Conservation (phyloP, 768 basidiomycete genomes). For the Leccinum longicurvipes region DNA sequence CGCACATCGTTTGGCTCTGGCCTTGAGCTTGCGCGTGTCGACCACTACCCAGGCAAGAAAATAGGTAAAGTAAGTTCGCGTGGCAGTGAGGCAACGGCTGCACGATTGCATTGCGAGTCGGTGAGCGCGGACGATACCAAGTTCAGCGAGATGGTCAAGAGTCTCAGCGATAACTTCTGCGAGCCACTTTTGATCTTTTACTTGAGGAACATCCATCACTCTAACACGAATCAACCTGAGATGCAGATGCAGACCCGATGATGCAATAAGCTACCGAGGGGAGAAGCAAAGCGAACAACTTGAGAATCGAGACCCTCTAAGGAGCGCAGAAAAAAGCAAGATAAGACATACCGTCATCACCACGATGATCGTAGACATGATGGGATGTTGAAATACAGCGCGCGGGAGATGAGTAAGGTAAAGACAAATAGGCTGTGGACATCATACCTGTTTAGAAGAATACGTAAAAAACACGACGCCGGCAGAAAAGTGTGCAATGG, state of each 20-base stretch:
- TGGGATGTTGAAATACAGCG: slow-evolving; percentile 37
- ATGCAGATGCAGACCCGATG: slow-evolving; percentile 44
- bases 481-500: slow-evolving; percentile 77
- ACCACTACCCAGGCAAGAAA: slow-evolving; percentile 15
- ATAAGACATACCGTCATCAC: slow-evolving; percentile 55
- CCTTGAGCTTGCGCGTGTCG: neutral
- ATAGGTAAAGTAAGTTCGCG: slow-evolving; percentile 5
- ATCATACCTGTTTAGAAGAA: slow-evolving; percentile 59
- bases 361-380: slow-evolving; percentile 69
- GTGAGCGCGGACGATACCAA: slow-evolving; percentile 26
- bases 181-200: slow-evolving; percentile 47
- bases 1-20: neutral
- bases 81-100: slow-evolving; percentile 7
- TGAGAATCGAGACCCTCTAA: neutral
- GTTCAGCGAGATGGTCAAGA: slow-evolving; percentile 18
- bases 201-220: slow-evolving; percentile 42
- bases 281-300: neutral
- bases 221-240: slow-evolving; percentile 49
- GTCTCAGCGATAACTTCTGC: slow-evolving; percentile 34
- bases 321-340: neutral
- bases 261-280: slow-evolving; percentile 27
- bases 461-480: slow-evolving; percentile 76
- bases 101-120: slow-evolving; percentile 26
- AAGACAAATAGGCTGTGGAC: neutral
- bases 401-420: neutral